These are phyloP conservation scores for Hapsidospora chrysogenum DNA, from an alignment of 495 filamentous ascomycete genomes.

Conservation along the genomic window DNA sequence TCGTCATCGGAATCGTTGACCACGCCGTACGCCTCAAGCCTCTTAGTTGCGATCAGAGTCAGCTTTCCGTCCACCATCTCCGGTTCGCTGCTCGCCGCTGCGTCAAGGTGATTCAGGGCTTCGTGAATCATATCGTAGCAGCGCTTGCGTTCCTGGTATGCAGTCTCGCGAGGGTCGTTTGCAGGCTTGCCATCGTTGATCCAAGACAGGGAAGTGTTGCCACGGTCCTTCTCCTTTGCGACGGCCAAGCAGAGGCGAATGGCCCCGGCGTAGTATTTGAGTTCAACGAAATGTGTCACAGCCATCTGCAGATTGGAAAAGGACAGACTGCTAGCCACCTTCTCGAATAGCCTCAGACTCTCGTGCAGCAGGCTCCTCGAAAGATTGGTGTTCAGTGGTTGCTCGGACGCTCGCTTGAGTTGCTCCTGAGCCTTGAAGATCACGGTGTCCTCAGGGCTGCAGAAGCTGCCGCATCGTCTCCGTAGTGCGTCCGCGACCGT, in stretches of 20 bases:
- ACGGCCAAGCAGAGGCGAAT: slow-evolving; percentile 74
- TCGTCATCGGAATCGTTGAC: slow-evolving; percentile 77
- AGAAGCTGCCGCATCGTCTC: slow-evolving; percentile 86
- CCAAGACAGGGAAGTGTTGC: slow-evolving; percentile 65
- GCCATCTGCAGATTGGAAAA: slow-evolving; percentile 66
- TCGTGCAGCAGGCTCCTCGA: slow-evolving; percentile 76
- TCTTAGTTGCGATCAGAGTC: slow-evolving; percentile 56
- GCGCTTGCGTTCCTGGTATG: slow-evolving; percentile 51
- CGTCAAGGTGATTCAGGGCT: slow-evolving; percentile 61
- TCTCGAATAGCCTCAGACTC: slow-evolving; percentile 71
- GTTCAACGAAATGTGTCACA: slow-evolving; percentile 53
- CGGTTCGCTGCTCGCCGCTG: slow-evolving; percentile 42
- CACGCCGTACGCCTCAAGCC: slow-evolving; percentile 71
- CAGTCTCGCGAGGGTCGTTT: slow-evolving; percentile 48
- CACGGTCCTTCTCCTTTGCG: slow-evolving; percentile 65
- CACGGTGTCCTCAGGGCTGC: slow-evolving; percentile 87
- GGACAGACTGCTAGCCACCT: slow-evolving; percentile 66
- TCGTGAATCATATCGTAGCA: slow-evolving; percentile 75
- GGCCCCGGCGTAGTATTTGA: slow-evolving; percentile 91
- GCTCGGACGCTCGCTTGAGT: slow-evolving; percentile 71
- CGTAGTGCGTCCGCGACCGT: slow-evolving; percentile 87
- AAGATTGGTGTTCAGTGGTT: slow-evolving; percentile 51
- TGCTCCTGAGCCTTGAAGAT: slow-evolving; percentile 97
- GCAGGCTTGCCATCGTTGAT: slow-evolving; percentile 31
- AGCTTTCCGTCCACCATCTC: slow-evolving; percentile 61